Evolutionary conservation across 441 rosid species (phyloP), one percentile per base, ranked within the genome.

Genomic region (Syzygium syzygioides): DNA sequence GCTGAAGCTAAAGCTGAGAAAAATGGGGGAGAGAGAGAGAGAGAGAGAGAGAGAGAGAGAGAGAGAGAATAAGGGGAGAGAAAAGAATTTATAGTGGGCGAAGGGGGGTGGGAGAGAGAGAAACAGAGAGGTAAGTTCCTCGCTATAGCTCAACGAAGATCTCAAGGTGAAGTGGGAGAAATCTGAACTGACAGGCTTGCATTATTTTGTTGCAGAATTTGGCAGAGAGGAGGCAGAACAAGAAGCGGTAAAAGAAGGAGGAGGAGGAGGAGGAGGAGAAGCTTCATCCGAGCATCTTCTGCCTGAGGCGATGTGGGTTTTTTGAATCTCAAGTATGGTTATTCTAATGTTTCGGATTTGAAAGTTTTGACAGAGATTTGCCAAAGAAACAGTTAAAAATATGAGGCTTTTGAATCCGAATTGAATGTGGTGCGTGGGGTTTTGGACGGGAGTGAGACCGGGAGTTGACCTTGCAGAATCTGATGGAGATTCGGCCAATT

Each of bases 381-480:
- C 87, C 80, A 89, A 86, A 60, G 66, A 60, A 60, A 12, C 14
- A 62, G 66, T 4, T 57, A 32, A 86, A 86, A 55, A 55, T 55
- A 55, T 6, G 13, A 59, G 14, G 10, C 83, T 20, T 12, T 41
- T 32, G 88, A 68, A 84, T 86, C 79, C n/a, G 85, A 88, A 85
- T 84, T 87, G 56, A 26, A 59, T 13, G 32, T 14, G 13, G 26
- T 15, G 18, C 48, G 60, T 57, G 18, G 12, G 62, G 66, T 6
- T 48, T 64, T 86, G 83, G 50, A 86, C 83, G 54, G 79, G 28
- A 26, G 26, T 53, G 90, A 88, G 94, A 93, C 93, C 90, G 45
- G 88, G 10, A 90, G 94, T 93, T 94, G 96, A 93, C 94, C 94
- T 91, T 90, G 87, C 89, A 79, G 88, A 79, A 85, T 91, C 88